phyloP scores from a whole-genome alignment of 2,329 filamentous ascomycete species.

The Stylonectria norvegica region DNA sequence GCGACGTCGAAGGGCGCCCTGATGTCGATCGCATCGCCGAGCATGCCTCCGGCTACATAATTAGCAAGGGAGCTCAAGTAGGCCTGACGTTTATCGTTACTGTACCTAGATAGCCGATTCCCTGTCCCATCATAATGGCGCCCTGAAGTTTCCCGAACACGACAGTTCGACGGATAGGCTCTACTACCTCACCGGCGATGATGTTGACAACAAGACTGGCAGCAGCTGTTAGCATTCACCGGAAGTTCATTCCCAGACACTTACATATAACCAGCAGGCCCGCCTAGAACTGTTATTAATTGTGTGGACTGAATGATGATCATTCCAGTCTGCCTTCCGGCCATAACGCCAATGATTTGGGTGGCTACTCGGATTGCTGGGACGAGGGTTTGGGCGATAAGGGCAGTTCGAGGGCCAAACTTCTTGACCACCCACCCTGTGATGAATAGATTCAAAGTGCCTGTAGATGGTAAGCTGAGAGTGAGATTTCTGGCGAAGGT shows the following conservation, averaged over 20 bases:
- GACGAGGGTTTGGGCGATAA: constrained; percentile 61
- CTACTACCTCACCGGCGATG: constrained; percentile 62
- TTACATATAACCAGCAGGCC: constrained; percentile 63
- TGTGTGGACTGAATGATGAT: constrained; percentile 65
- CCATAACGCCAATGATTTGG: constrained; percentile 62
- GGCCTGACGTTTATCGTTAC: neutral
- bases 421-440: constrained; percentile 65
- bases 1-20: constrained; percentile 63
- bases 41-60: constrained; percentile 54
- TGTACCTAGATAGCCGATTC: constrained; percentile 58
- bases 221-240: neutral
- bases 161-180: constrained; percentile 57
- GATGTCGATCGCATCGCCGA: constrained; percentile 62
- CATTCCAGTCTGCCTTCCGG: constrained; percentile 61
- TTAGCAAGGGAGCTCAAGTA: neutral
- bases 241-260: neutral
- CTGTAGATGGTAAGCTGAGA: neutral
- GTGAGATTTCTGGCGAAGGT: fast-evolving
- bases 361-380: constrained; percentile 60
- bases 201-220: constrained; percentile 62
- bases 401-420: constrained; percentile 59
- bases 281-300: constrained; percentile 64
- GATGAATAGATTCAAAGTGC: constrained; percentile 51
- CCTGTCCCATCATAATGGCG: constrained; percentile 63
- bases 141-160: constrained; percentile 65